Conservation (phyloP, 2,329 filamentous ascomycete species). For the Fusarium buxicola region DNA sequence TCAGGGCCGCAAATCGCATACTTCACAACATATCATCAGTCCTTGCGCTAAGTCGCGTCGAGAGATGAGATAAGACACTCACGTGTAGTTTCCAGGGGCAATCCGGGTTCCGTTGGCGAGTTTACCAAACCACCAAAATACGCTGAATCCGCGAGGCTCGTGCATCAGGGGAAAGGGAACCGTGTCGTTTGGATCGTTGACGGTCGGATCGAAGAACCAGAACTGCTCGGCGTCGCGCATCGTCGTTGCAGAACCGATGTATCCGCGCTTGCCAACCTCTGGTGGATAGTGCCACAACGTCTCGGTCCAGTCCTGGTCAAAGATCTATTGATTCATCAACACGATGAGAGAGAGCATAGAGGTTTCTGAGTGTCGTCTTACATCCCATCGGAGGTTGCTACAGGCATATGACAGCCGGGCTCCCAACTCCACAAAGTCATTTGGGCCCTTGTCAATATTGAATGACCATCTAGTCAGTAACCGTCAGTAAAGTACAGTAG, state of each 20-base stretch:
- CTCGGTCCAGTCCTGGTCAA: slow-evolving; percentile 53
- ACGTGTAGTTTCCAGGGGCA: slow-evolving; percentile 56
- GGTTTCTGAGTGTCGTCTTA: slow-evolving; percentile 30
- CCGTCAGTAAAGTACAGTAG: not conserved
- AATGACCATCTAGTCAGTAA: slow-evolving; percentile 49
- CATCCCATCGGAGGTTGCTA: slow-evolving; percentile 52
- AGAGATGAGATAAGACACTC: slow-evolving; percentile 18
- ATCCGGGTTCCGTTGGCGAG: slow-evolving; percentile 57
- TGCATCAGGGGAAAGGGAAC: slow-evolving; percentile 53
- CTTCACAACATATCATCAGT: slow-evolving; percentile 41
- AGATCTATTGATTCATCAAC: slow-evolving; percentile 48
- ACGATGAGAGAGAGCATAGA: not conserved
- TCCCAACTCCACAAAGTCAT: slow-evolving; percentile 49
- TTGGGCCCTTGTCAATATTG: slow-evolving; percentile 41
- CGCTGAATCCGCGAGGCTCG: slow-evolving; percentile 49
- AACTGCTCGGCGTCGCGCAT: slow-evolving; percentile 50
- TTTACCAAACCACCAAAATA: slow-evolving; percentile 58
- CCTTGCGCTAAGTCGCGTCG: not conserved
- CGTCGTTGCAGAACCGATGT: slow-evolving; percentile 56
- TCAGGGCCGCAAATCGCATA: slow-evolving; percentile 56
- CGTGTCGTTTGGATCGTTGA: slow-evolving; percentile 54
- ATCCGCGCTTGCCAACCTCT: slow-evolving; percentile 52
- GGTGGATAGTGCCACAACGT: slow-evolving; percentile 57
- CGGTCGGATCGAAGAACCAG: slow-evolving; percentile 51
- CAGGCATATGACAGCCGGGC: slow-evolving; percentile 49